A percentile compares a stretch with the other conserved stretches of the same genome.
Evolutionary conservation across 768 basidiomycete species (phyloP).

Genomic region (Xerocomellus amylosporus): DNA sequence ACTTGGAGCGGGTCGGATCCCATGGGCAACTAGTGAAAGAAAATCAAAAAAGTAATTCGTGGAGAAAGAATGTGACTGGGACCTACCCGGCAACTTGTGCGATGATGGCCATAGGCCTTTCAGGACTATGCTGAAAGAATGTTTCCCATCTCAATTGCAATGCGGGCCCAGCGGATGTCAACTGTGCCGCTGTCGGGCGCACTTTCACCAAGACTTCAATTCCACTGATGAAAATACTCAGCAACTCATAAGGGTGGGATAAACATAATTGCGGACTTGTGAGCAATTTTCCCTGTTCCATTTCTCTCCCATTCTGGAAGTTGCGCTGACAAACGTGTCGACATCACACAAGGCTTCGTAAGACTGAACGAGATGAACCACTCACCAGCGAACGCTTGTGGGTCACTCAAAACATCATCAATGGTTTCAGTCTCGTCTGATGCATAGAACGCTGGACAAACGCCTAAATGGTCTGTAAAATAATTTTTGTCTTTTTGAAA

Average conservation of each 20-base stretch:
- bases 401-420: constrained; percentile 42
- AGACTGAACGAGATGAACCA: constrained; percentile 5
- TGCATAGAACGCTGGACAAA: constrained; percentile 35
- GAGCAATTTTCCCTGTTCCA: constrained; percentile 49
- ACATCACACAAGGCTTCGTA: background rate
- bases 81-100: constrained; percentile 41
- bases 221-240: constrained; percentile 35
- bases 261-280: constrained; percentile 41
- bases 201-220: constrained; percentile 55
- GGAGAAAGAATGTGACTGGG: background rate
- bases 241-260: background rate
- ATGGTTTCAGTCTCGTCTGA: constrained; percentile 46
- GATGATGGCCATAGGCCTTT: constrained; percentile 54
- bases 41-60: background rate
- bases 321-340: constrained; percentile 21
- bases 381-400: constrained; percentile 39
- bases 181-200: constrained; percentile 47
- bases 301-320: constrained; percentile 32
- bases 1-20: constrained; percentile 6
- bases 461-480: constrained; percentile 29
- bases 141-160: constrained; percentile 50
- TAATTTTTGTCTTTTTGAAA: too few relatives aligned
- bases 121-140: constrained; percentile 48
- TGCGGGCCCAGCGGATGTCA: constrained; percentile 39
- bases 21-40: constrained; percentile 24